Base-by-base conservation (phyloP, 2,329 filamentous ascomycete species). In the Boeremia exigua region DNA sequence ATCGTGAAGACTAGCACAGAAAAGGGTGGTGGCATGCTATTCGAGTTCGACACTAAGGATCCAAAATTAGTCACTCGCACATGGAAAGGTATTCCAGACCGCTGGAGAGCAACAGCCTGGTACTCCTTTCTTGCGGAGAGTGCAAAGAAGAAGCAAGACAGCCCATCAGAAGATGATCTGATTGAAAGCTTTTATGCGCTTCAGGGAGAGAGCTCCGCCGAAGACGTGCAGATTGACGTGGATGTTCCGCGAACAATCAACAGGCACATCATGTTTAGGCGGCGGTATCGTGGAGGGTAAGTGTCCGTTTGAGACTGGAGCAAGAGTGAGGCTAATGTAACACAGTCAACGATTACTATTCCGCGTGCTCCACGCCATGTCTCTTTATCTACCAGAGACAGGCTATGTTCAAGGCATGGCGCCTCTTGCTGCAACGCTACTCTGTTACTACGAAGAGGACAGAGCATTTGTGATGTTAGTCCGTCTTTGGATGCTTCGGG, bases 331-430 rank as follows among this genome's bases (percentile, higher is more conserved):
- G 52, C 64, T 70, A 52, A 72, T 61, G 43, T 32, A 36, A 5
- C 25, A 29, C 43, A 75, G 75, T 17, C 94, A 99, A 75, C 86
- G 95, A 38, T 80, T 98, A 12, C 81, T 99, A 2, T 99, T 99
- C 77, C 87, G 95, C 46, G 92, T 98, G 2, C 82, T 99, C 27
- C 95, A 98, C 72, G 90, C 91, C 39, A 86, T 98, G 72, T 94
- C 92, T 15, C 84, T 99, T 10, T 96, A 97, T 74, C 94, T 94
- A 62, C 91, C 92, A 0, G 88, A 90, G 23, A 95, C 91, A 6
- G 95, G 95, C 27, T 99, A 99, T 74, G 95, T 98, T 0, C 95
- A 99, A 76, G 95, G 95, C 49, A 99, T 99, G 95, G 95, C 94
- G 14, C 91, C 92, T 19, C 81, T 98, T 34, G 93, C 91, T 1